Base-by-base conservation (phyloP, 176 grass and related monocot species). In the Hyparrhenia diplandra region DNA sequence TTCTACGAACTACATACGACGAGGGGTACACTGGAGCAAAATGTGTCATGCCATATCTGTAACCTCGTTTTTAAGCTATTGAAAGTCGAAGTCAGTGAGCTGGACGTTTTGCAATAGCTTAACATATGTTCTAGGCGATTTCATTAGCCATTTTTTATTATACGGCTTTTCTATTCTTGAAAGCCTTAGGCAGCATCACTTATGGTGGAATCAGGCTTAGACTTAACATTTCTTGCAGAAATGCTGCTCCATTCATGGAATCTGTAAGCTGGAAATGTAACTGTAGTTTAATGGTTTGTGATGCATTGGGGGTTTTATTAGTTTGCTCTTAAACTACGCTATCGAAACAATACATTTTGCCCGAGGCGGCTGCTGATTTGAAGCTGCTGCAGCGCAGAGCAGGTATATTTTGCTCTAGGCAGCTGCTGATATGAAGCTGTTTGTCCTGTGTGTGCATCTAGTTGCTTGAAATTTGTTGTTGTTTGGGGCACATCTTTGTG, bases 101-200 rank as follows among this genome's bases (percentile, higher is more conserved):
- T 86, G 37, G 18, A 80, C 12, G 6, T 82, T 89, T 82, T 73
- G 47, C 72, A 85, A 29, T 89, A 89, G 87, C 57, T 74, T 60
- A 76, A 47, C 36, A 57, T 69, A 69, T 79, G 47, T 1, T 9
- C 36, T 77, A 85, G 78, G 57, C 58, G 29, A 82, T 66, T 30
- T 85, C 77, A 57, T 72, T 85, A 77, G 71, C 45, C 65, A 82
- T 85, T 82, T 77, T 66, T 82, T 30, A 72, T 57, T 10, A 28
- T 71, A 81, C 8, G 27, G 67, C 62, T 81, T 25, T 64, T 67
- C 1, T 73, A 73, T 77, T 72, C 71, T 86, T 89, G 47, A 21
- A 89, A 82, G 23, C 39, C 30, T 25, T 62, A 66, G 73, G 65
- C 65, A 31, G n/a, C 57, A 64, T 18, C 29, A 39, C 79, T 60